Evolutionary conservation across 495 filamentous ascomycete species (phyloP), one percentile per base, ranked within the genome.

Genomic region (Hypomontagnella submonticulosa): DNA sequence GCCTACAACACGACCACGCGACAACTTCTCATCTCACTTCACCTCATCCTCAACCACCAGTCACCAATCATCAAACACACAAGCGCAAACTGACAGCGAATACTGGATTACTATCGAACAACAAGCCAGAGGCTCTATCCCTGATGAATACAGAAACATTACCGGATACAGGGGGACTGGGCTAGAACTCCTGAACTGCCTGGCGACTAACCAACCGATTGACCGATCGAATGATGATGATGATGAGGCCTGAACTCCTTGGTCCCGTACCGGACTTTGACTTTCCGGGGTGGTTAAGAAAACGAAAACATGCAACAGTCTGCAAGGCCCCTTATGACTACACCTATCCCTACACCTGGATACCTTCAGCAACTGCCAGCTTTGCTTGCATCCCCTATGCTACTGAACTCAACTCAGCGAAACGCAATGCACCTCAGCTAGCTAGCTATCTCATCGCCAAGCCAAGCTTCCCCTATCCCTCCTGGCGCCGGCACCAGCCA

Each of bases 401-500:
- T 41, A 48, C 3, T 41, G 12, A 12, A 23, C 30, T 37, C 47
- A 19, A 15, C 40, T n/a, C n/a, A n/a, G n/a, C n/a, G n/a, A n/a
- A n/a, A n/a, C n/a, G n/a, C n/a, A n/a, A n/a, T n/a, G n/a, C 3
- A 12, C 36, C 9, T 38, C 3, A 38, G 3, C 36, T 2, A 38
- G 16, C 34, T 73, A 38, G 3, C 36, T 2, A 38, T 11, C 34
- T 73, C 52, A 75, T 55, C 71, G 65, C 71, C 73, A 75, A 41
- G 46, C 51, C 57, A 61, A 5, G n/a, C 54, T 57, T 1, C 51
- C 47, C 57, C 32, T 66, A 11, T 69, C 68, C 57, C 41, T 72
- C 47, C 48, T 61, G 27, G 37, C 15, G 8, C 67, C 59, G 7
- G 18, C 60, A 13, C 52, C 59, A 27, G 54, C 51, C 62, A 63